A percentile compares a stretch with the other conserved stretches of the same genome.
These are phyloP conservation scores for Metarhizium sp. DNA, from an alignment of 2,329 filamentous ascomycete genomes.

Conservation along the genomic window DNA sequence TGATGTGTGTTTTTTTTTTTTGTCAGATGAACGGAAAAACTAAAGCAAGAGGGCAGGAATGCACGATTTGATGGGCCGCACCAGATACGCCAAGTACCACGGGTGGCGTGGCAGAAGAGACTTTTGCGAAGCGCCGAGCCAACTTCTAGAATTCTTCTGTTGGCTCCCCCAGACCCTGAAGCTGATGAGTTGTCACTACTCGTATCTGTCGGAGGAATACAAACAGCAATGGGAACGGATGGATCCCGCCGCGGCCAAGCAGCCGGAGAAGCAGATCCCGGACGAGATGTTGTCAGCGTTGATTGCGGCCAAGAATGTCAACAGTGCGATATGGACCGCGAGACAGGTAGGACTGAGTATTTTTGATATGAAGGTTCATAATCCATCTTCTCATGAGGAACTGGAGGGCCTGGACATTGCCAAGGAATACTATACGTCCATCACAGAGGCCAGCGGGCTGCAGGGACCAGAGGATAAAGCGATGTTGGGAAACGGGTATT, in stretches of 20 bases:
- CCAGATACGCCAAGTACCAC: constrained; percentile 24
- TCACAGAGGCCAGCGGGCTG: background rate
- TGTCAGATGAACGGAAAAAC: background rate
- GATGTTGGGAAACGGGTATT: background rate
- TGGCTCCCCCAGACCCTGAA: constrained; percentile 22
- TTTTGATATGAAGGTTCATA: constrained; percentile 4
- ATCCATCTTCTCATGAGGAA: background rate
- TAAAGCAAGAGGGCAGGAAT: constrained; percentile 9
- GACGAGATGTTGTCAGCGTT: constrained; percentile 38
- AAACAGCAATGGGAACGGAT: constrained; percentile 10
- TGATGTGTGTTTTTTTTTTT: background rate
- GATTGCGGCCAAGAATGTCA: constrained; percentile 40
- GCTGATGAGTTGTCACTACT: constrained; percentile 31
- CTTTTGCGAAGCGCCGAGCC: constrained; percentile 29
- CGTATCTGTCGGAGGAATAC: background rate
- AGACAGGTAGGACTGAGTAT: constrained; percentile 1
- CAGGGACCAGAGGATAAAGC: background rate
- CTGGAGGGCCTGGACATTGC: too few species aligned
- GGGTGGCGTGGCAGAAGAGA: constrained; percentile 23
- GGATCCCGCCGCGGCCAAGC: too few species aligned
- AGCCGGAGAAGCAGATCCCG: constrained; percentile 22
- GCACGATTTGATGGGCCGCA: constrained; percentile 25
- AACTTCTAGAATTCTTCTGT: constrained; percentile 32
- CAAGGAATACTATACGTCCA: background rate
- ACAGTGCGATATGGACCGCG: constrained; percentile 38